Evolutionary conservation across 495 filamentous ascomycete genomes (phyloP).

Genomic region (Letharia columbiana): DNA sequence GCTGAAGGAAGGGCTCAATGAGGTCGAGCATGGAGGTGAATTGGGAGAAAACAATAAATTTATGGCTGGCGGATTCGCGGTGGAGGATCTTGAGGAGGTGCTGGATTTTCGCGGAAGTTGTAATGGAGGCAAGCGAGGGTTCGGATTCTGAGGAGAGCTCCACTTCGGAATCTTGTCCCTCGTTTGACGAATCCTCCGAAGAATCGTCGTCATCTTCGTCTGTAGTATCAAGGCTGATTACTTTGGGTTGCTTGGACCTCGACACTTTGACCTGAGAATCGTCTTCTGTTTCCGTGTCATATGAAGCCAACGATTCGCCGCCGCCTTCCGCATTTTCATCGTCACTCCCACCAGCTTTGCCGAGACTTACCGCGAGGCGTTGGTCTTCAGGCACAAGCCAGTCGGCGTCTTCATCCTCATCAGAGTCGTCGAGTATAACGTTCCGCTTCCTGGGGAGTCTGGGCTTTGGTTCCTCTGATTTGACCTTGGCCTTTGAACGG

Average conservation of each 20-base stretch:
- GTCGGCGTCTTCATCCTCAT: constrained; percentile 60
- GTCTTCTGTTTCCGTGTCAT: constrained; percentile 49
- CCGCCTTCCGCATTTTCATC: constrained; percentile 82
- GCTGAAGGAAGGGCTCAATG: constrained; percentile 79
- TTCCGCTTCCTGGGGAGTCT: constrained; percentile 45
- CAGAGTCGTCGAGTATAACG: constrained; percentile 54
- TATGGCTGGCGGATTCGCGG: constrained; percentile 67
- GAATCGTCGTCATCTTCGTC: constrained; percentile 27
- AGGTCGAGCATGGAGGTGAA: constrained; percentile 98
- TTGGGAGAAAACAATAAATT: constrained; percentile 96
- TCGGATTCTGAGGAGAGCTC: constrained; percentile 28
- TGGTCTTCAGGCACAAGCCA: constrained; percentile 67
- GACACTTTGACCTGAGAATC: constrained; percentile 25
- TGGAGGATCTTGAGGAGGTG: constrained; percentile 72
- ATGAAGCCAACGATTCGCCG: constrained; percentile 65
- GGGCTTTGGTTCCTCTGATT: constrained; percentile 25
- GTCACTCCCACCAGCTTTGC: constrained; percentile 69
- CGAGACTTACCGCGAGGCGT: constrained; percentile 48
- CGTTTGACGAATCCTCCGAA: constrained; percentile 29
- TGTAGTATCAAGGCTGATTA: constrained; percentile 24
- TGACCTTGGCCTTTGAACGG: constrained; percentile 25
- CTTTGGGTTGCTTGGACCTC: constrained; percentile 21
- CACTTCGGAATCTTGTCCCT: constrained; percentile 40
- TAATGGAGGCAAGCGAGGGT: constrained; percentile 31
- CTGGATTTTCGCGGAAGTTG: constrained; percentile 83